Conservation (phyloP, 2,329 filamentous ascomycete species). For the Ceratocystis variospora region DNA sequence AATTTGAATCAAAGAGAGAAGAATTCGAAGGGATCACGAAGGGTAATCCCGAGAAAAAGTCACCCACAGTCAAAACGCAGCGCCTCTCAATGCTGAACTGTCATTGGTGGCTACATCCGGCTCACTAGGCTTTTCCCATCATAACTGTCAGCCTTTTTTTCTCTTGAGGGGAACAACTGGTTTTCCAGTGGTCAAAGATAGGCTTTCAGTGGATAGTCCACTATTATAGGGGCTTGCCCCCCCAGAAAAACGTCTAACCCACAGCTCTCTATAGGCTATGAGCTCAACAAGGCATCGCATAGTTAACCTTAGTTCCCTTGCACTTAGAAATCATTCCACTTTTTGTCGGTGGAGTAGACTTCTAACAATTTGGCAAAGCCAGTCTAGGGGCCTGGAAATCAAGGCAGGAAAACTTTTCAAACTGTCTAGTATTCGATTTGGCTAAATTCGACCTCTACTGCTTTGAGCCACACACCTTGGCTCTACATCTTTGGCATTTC, state of each 20-base stretch:
- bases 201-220: not conserved
- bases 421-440: slow-evolving; percentile 32
- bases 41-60: slow-evolving; percentile 7
- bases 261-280: not conserved
- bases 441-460: slow-evolving; percentile 26
- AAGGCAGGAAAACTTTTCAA: slow-evolving; percentile 19
- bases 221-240: not conserved
- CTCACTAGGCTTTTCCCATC: not conserved
- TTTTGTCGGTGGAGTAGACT: not conserved
- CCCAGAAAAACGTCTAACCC: not conserved
- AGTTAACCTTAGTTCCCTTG: not conserved
- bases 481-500: slow-evolving; percentile 27
- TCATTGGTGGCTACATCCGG: slow-evolving; percentile 8
- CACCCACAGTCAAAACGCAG: slow-evolving; percentile 2
- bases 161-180: not conserved
- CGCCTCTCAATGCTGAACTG: slow-evolving; percentile 5
- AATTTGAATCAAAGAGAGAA: slow-evolving; percentile 24
- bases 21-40: slow-evolving; percentile 2
- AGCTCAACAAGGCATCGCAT: not conserved
- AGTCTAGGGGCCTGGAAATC: slow-evolving; percentile 10
- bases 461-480: slow-evolving; percentile 27
- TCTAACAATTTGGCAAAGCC: not conserved
- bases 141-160: not conserved
- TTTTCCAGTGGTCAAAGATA: not conserved
- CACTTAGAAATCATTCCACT: not conserved